Evolutionary conservation across 148 eudicot genomes (phyloP), one percentile per base, ranked within the genome.

Genomic region (Rhododendron mucronatum): DNA sequence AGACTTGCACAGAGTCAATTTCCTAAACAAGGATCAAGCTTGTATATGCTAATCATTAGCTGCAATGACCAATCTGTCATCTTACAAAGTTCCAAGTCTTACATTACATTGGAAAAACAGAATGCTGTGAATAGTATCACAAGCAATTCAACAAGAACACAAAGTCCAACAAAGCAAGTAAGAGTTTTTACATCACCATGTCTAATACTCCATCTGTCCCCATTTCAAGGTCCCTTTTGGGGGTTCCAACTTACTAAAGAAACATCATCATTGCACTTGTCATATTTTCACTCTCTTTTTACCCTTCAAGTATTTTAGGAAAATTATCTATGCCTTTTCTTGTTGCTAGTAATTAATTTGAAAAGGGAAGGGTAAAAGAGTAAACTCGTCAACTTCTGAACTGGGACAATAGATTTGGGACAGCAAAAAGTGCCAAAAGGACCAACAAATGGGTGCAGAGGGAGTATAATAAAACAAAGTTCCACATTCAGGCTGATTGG

Each of bases 1-100:
- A 84, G 87, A 83, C 10, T 69, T 18, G 21, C 57, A 85, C 48
- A 69, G n/a, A 50, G n/a, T 80, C 39, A 83, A 78, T 57, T 12
- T 12, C 4, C 11, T 10, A 48, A 83, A 30, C n/a, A 83, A 65
- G 39, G 80, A 50, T 48, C 63, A 73, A 73, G 41, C 85, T 81
- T 5, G 44, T 50, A 71, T 30, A 30, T 44, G 45, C 39, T 8
- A 28, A 67, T 15, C 83, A 14, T 20, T 51, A 28, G 44, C 65
- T 15, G 39, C 37, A 80, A 80, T 57, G 30, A 35, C 71, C 44
- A 53, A 81, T n/a, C 28, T 15, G 53, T 63, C 74, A 73, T 28
- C 61, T 26, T 45, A 47, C 21, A 15, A 26, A 83, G 37, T 21
- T 63, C 39, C 74, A 61, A 39, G 75, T 63, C 53, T 78, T 76